These are phyloP conservation scores for Aspergillus pseudoglaucus DNA, from an alignment of 2,329 filamentous ascomycete genomes.

Conservation along the genomic window DNA sequence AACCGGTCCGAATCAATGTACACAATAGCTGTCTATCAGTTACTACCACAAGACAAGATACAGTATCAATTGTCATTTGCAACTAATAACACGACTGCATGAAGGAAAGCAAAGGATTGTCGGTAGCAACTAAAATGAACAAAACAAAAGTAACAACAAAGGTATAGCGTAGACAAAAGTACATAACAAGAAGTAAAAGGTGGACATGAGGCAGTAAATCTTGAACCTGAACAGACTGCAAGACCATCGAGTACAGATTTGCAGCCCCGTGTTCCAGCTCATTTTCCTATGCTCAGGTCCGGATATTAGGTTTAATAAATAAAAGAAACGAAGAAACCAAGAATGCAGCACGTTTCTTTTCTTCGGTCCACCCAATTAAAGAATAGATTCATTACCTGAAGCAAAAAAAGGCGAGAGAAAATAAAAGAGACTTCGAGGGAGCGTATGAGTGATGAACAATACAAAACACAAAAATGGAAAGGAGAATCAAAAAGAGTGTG, in stretches of 20 bases:
- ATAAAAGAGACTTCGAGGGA: conserved; percentile 23
- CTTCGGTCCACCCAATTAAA: conserved; percentile 20
- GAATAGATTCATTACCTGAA: conserved; percentile 26
- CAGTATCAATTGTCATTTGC: neutral
- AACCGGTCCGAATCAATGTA: no score
- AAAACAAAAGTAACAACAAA: conserved; percentile 9
- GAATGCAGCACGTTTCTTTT: conserved; percentile 16
- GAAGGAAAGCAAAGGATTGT: neutral
- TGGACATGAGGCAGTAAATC: conserved; percentile 21
- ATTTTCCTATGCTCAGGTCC: conserved; percentile 19
- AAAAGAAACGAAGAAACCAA: conserved; percentile 4
- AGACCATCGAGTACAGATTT: neutral
- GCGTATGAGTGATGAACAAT: conserved; percentile 21
- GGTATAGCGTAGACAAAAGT: conserved; percentile 34
- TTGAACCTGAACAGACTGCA: conserved; percentile 11
- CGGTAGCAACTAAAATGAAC: neutral
- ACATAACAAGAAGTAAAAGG: conserved; percentile 34
- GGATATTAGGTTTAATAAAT: conserved; percentile 15
- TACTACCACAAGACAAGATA: no score
- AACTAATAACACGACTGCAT: neutral
- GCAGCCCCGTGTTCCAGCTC: conserved; percentile 13
- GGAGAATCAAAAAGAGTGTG: conserved; percentile 13
- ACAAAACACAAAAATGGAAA: conserved; percentile 18
- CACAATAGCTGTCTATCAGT: no score
- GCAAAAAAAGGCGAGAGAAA: conserved; percentile 12